Base-by-base conservation (phyloP, 1,284 basidiomycete species). In the Fomitopsis palustris region DNA sequence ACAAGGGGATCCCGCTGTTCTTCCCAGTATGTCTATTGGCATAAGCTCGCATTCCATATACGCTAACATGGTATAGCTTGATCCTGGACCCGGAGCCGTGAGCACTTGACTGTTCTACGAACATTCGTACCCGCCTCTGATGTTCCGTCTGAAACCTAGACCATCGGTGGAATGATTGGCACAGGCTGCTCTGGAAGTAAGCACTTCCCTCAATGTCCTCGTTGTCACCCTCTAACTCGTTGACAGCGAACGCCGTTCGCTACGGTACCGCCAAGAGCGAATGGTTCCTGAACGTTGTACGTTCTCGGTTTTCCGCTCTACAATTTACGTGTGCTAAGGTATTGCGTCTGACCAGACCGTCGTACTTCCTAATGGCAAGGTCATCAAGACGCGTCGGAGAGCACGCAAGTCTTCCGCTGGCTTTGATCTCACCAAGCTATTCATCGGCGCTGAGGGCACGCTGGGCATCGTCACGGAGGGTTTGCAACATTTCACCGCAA, bases 391-490 rank as follows among this genome's bases (percentile, higher is more conserved):
- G 0, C 83, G 90, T 4, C 80, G 81, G 58, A 72, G 87, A 58
- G 88, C 90, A 7, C 77, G 83, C 53, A 93, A 93, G 70, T 92
- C 88, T 0, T 80, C 87, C 1, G 88, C 88, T 2, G 91, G 91
- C 1, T 91, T 87, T 57, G 90, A 93, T 68, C 78, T 85, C 3
- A 90, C 88, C 9, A 89, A 90, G 65, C 74, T 93, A n/a, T 92
- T 93, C 75, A 85, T 93, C 54, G 90, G 92, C 1, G 87, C 90
- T 0, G 92, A 93, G 69, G 92, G 92, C 3, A 93, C 90, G 0
- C 74, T 93, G 43, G 92, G 92, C 2, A 86, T 93, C 55, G 83
- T 93, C 8, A 91, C 88, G 0, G 90, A 93, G 74, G 85, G 84
- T 85, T 54, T 43, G 56, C 33, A 3, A 19, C 16, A 4, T 23